These are phyloP conservation scores for Tylopilus sp. DNA, from an alignment of 1,284 basidiomycete genomes.

Conservation along the genomic window DNA sequence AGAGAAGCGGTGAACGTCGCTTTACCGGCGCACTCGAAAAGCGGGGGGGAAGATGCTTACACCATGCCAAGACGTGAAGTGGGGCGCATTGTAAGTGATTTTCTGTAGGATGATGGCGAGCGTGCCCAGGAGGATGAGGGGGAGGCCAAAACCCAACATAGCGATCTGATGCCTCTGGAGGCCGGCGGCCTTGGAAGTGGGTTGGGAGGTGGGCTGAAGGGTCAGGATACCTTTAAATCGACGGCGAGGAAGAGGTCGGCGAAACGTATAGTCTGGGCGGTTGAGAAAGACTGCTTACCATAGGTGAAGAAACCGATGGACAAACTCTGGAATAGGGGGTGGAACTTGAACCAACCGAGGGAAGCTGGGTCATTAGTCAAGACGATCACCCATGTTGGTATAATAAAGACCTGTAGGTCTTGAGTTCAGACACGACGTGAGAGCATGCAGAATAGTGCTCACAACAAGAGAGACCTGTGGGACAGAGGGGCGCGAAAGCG, in stretches of 20 bases:
- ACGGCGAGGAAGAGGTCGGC: not conserved
- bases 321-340: conserved; percentile 59
- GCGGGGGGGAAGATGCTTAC: conserved; percentile 38
- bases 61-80: conserved; percentile 67
- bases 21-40: not conserved
- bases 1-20: not conserved
- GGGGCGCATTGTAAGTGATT: conserved; percentile 39
- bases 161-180: conserved; percentile 60
- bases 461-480: conserved; percentile 22
- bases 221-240: conserved; percentile 57
- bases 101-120: conserved; percentile 57
- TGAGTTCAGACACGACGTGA: conserved; percentile 10
- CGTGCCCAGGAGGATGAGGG: conserved; percentile 53
- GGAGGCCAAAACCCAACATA: conserved; percentile 50
- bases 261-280: not conserved
- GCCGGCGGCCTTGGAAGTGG: conserved; percentile 66
- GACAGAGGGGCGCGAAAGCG: not conserved
- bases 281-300: conserved; percentile 40
- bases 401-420: conserved; percentile 40
- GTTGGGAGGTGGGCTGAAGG: conserved; percentile 41
- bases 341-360: conserved; percentile 60
- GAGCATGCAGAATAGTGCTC: conserved; percentile 1
- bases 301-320: conserved; percentile 55
- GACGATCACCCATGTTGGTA: conserved; percentile 53
- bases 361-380: conserved; percentile 46